phyloP scores from a whole-genome alignment of 352 stramenopile species.

The Phytophthora meadii region DNA sequence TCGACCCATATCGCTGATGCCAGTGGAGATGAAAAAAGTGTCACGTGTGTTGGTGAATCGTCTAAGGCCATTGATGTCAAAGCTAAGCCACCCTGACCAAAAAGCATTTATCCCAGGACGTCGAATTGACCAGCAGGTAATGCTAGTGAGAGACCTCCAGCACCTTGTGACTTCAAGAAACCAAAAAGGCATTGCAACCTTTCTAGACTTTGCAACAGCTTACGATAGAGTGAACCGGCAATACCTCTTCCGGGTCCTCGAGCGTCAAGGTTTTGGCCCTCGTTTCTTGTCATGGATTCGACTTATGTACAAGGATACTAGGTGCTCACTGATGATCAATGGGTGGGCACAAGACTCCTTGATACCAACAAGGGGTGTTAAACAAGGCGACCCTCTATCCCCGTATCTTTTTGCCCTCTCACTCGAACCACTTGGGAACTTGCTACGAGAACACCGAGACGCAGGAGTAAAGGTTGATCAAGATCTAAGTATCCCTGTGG shows the following conservation, averaged over 20 bases:
- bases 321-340: slow-evolving; percentile 6
- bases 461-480: background rate
- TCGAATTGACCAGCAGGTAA: background rate
- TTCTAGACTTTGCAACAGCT: slow-evolving; percentile 11
- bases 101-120: slow-evolving; percentile 11
- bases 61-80: background rate
- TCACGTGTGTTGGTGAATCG: slow-evolving; percentile 3
- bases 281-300: background rate
- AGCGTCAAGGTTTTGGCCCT: background rate
- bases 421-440: background rate
- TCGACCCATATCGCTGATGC: slow-evolving; percentile 11
- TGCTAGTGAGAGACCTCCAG: slow-evolving; percentile 1
- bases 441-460: background rate
- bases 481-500: background rate
- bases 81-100: slow-evolving; percentile 7
- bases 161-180: background rate
- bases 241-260: background rate
- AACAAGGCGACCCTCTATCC: slow-evolving; percentile 2
- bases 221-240: slow-evolving; percentile 5
- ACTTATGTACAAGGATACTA: background rate
- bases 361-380: background rate
- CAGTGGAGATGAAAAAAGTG: slow-evolving; percentile 13
- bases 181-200: background rate
- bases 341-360: background rate
- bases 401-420: background rate